These are phyloP conservation scores for Friedmanniomyces endolithicus DNA, from an alignment of 495 filamentous ascomycete genomes.

Conservation along the genomic window DNA sequence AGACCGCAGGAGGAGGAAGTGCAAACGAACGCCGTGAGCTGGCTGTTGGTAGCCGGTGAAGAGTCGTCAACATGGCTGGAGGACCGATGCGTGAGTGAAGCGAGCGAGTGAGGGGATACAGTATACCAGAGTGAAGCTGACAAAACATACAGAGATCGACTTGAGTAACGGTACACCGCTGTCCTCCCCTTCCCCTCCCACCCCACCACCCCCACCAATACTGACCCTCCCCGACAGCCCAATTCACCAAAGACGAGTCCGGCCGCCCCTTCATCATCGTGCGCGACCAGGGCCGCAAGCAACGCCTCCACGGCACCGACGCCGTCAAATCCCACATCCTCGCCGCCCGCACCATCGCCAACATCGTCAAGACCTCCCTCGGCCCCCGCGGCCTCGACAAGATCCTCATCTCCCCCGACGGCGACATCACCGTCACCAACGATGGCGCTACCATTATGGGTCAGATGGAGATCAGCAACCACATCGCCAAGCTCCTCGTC, in stretches of 20 bases:
- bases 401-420: constrained; percentile 96
- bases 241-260: constrained; percentile 81
- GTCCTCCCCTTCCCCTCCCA: not conserved
- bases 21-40: not conserved
- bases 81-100: constrained; percentile 17
- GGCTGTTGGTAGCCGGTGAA: not conserved
- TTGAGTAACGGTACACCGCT: constrained; percentile 53
- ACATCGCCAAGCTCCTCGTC: constrained; percentile 91
- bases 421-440: constrained; percentile 98
- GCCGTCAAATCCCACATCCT: constrained; percentile 97
- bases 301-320: constrained; percentile 88
- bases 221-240: constrained; percentile 36
- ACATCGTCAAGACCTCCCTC: constrained; percentile 93
- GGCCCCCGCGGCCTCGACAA: constrained; percentile 96
- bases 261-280: constrained; percentile 97
- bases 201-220: not conserved
- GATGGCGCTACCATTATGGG: constrained; percentile 94
- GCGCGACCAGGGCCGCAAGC: constrained; percentile 97
- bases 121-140: constrained; percentile 1
- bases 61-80: constrained; percentile 8
- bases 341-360: constrained; percentile 86
- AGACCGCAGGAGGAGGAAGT: not conserved
- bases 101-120: not conserved
- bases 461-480: constrained; percentile 99
- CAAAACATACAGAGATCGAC: constrained; percentile 40